phyloP scores from a whole-genome alignment of 2,329 filamentous ascomycete genomes.

The Mycosphaerella sp. region DNA sequence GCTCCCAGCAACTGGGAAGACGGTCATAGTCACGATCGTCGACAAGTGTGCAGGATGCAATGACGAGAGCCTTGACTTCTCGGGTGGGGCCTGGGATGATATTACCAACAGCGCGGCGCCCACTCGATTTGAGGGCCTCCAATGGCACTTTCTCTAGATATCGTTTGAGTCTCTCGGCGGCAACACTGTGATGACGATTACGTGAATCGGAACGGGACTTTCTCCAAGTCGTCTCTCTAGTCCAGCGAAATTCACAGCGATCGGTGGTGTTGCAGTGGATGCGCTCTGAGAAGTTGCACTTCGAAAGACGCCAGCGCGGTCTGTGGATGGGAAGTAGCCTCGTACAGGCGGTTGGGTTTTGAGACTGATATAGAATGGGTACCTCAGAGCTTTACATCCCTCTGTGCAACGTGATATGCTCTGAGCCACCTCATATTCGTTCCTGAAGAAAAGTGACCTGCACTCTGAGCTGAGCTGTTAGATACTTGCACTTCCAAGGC shows the following conservation, averaged over 20 bases:
- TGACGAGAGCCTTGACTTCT: conserved; percentile 38
- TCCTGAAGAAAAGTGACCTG: too few species aligned
- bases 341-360: too few species aligned
- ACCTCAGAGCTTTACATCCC: too few species aligned
- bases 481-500: too few species aligned
- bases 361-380: too few species aligned
- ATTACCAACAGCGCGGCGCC: conserved; percentile 7
- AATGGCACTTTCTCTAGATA: not conserved
- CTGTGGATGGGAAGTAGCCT: too few species aligned
- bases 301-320: too few species aligned
- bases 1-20: conserved; percentile 38
- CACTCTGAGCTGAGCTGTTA: too few species aligned
- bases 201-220: not conserved
- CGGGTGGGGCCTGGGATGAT: conserved; percentile 8
- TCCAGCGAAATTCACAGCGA: too few species aligned
- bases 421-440: too few species aligned
- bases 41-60: conserved; percentile 56
- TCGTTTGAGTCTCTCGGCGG: not conserved
- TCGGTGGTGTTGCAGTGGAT: not conserved
- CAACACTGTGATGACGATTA: not conserved
- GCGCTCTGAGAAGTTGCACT: not conserved
- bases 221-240: too few species aligned
- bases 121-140: not conserved
- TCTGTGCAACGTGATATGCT: too few species aligned
- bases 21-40: conserved; percentile 59